Evolutionary conservation across 176 grass and related monocot species (phyloP).

Genomic region (Eragrostis curvula): DNA sequence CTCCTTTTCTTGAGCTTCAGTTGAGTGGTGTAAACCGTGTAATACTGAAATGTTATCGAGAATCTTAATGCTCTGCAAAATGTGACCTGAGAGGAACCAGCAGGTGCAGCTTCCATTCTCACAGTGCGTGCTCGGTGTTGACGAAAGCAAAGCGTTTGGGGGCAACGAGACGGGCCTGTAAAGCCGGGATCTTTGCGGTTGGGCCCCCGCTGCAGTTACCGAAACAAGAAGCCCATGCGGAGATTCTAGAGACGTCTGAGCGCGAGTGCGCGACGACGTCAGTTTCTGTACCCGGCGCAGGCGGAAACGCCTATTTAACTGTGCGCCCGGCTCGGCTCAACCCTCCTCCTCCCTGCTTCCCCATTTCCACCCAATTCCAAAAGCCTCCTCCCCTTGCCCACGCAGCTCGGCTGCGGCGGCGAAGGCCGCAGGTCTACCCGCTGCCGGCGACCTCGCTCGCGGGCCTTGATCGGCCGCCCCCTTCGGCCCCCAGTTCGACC

Average conservation of each 20-base stretch:
- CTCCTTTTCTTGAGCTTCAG: too few relatives aligned
- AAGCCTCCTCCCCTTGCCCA: slow-evolving; percentile 9
- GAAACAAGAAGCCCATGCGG: neutral
- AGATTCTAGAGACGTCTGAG: slow-evolving; percentile 32
- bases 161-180: neutral
- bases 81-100: too few relatives aligned
- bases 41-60: too few relatives aligned
- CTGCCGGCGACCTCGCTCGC: neutral
- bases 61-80: too few relatives aligned
- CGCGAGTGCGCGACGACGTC: slow-evolving; percentile 10
- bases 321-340: neutral
- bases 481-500: neutral
- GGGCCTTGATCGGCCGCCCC: neutral
- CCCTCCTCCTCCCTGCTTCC: slow-evolving; percentile 2
- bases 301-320: slow-evolving; percentile 39
- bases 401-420: slow-evolving; percentile 28
- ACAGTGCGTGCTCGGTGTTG: neutral
- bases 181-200: neutral
- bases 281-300: slow-evolving; percentile 18
- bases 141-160: neutral
- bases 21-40: too few relatives aligned
- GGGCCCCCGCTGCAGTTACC: neutral
- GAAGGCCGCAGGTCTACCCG: neutral
- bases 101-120: too few relatives aligned
- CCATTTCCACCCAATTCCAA: slow-evolving; percentile 22